Conservation (phyloP, 2,329 filamentous ascomycete species). For the Fusarium sp. region DNA sequence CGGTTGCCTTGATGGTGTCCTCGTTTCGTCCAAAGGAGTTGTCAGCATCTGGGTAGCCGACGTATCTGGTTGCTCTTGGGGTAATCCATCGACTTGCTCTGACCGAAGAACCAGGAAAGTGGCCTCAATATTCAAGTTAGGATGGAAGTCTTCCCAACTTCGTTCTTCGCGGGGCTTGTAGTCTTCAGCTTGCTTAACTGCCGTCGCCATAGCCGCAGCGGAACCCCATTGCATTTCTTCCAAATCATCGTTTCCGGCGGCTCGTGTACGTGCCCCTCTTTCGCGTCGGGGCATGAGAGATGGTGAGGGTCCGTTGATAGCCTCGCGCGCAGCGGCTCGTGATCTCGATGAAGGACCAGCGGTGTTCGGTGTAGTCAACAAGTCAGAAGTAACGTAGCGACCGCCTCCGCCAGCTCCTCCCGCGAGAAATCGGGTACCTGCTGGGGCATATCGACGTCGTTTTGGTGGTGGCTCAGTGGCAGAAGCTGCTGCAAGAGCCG, state of each 20-base stretch:
- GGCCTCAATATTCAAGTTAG: conserved; percentile 89
- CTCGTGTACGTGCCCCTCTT: conserved; percentile 65
- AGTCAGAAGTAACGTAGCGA: conserved; percentile 80
- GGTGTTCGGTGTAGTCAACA: conserved; percentile 66
- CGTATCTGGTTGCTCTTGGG: conserved; percentile 53
- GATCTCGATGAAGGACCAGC: conserved; percentile 59
- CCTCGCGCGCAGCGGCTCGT: conserved; percentile 61
- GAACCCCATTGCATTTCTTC: conserved; percentile 81
- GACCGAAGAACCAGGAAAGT: conserved; percentile 82
- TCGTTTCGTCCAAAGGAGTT: conserved; percentile 53
- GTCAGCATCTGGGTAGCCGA: conserved; percentile 49
- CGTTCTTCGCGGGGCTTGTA: conserved; percentile 98
- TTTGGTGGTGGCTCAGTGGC: conserved; percentile 73
- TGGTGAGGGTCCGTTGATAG: conserved; percentile 50
- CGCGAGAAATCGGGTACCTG: neutral
- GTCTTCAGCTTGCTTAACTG: conserved; percentile 90
- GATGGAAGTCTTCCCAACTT: conserved; percentile 98
- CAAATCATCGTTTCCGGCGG: conserved; percentile 62
- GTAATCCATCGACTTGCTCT: conserved; percentile 84
- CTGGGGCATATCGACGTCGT: conserved; percentile 80
- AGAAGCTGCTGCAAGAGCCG: conserved; percentile 47
- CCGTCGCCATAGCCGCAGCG: conserved; percentile 87
- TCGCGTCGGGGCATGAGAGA: conserved; percentile 66
- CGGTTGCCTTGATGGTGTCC: conserved; percentile 60
- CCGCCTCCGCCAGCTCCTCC: conserved; percentile 89